Evolutionary conservation across 495 filamentous ascomycete genomes (phyloP), one percentile per base, ranked within the genome.

Genomic region (Cenococcum geophilum): DNA sequence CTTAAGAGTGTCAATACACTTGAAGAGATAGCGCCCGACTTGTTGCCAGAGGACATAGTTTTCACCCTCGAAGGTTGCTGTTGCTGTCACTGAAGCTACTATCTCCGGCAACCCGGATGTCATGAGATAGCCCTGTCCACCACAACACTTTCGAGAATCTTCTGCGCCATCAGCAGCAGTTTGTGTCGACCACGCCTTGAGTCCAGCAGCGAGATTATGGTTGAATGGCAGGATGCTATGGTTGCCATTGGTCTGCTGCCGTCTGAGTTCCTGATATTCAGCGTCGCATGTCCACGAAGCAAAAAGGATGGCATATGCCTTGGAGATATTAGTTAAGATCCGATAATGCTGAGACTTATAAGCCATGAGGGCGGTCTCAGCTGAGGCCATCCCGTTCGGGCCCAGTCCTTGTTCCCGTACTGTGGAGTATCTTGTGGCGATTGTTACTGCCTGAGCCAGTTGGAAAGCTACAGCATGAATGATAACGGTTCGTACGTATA

Each of bases 61-160:
- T 22, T 53, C 63, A 47, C 35, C 68, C 52, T 71, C 68, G 14
- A 68, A 60, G 8, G 66, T 68, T 32, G 60, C 59, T 0, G 51
- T 61, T 0, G 60, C 66, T 1, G 60, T 58, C n/a, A 67, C 40
- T 16, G 57, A 25, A 18, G 53, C 40, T 1, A 64, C 63, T 5
- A 68, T 64, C 27, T 65, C 65, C 0, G 59, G 59, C 0, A 70
- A 47, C 4, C 65, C 68, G 27, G 65, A 68, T 10, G 59, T 68
- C 21, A 43, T 52, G 2, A 66, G 35, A 45, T 66, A 70, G 23
- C 59, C 61, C n/a, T 62, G 57, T 10, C 60, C 60, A 14, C 60
- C 60, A 21, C 60, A 63, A 22, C 54, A 58, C 25, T 58, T 63
- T 5, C 60, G 60, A 3, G 54, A 40, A 23, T 63, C 60, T 20